A percentile compares a stretch with the other conserved stretches of the same genome.
phyloP scores from a whole-genome alignment of 371 early-diverging fungal genomes.

The Lichtheimia corymbifera region DNA sequence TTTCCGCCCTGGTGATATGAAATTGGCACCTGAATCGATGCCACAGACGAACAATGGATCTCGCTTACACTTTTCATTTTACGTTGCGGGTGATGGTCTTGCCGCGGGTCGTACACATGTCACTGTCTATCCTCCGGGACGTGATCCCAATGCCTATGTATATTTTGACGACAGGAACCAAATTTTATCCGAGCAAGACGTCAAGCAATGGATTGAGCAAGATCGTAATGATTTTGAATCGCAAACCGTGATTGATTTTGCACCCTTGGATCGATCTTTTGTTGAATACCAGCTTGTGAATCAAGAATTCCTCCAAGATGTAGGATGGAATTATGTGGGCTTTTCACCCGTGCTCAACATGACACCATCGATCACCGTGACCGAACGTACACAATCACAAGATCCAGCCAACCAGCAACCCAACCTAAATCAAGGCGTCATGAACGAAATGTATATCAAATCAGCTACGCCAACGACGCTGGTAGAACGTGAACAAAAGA shows the following conservation, averaged over 20 bases:
- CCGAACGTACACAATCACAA: slow-evolving; percentile 11
- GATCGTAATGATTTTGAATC: slow-evolving; percentile 29
- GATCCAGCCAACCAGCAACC: not conserved
- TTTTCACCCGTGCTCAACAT: slow-evolving; percentile 18
- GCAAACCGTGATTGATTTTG: slow-evolving; percentile 22
- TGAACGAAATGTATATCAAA: slow-evolving; percentile 12
- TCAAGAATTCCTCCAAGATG: slow-evolving; percentile 18
- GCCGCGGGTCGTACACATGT: slow-evolving; percentile 20
- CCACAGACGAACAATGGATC: slow-evolving; percentile 7
- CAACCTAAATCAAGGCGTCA: not conserved
- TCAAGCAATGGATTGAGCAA: slow-evolving; percentile 17
- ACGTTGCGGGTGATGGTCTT: slow-evolving; percentile 9
- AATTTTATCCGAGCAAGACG: slow-evolving; percentile 8
- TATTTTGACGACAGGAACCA: slow-evolving; percentile 17
- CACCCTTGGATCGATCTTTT: slow-evolving; percentile 12
- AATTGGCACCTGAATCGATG: slow-evolving; percentile 9
- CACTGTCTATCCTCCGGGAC: slow-evolving; percentile 20
- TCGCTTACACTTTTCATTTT: slow-evolving; percentile 18
- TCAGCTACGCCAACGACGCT: slow-evolving; percentile 13
- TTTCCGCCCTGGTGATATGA: slow-evolving; percentile 14
- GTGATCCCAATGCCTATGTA: slow-evolving; percentile 24
- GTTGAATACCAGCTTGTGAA: slow-evolving; percentile 22
- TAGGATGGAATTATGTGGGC: slow-evolving; percentile 30
- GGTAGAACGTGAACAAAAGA: slow-evolving; percentile 21
- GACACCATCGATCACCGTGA: slow-evolving; percentile 18